Evolutionary conservation across 805 yeast species (phyloP).

Genomic region (Cyberlindnera americana): DNA sequence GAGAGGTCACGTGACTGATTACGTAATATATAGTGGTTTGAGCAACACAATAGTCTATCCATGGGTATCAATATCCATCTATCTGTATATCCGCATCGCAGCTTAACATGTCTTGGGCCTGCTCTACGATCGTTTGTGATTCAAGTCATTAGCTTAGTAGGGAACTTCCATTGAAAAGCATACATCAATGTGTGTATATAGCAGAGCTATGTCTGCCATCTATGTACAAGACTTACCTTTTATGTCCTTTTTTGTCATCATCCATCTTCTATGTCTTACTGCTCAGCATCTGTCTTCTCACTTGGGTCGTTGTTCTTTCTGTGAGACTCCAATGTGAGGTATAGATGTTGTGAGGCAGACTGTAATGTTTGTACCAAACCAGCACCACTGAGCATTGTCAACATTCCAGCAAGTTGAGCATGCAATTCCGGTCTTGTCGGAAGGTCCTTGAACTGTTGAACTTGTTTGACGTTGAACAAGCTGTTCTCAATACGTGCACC

Average conservation of each 20-base stretch:
- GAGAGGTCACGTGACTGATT: too few species aligned
- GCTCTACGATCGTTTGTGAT: too few species aligned
- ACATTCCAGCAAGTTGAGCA: slow-evolving; percentile 76
- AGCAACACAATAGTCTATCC: too few species aligned
- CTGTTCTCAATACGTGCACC: slow-evolving; percentile 80
- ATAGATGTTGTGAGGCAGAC: slow-evolving; percentile 61
- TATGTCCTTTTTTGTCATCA: not conserved
- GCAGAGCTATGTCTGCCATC: too few species aligned
- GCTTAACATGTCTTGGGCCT: too few species aligned
- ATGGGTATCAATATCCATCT: too few species aligned
- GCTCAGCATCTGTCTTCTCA: slow-evolving; percentile 10
- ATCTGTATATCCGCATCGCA: too few species aligned
- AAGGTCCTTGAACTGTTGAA: slow-evolving; percentile 65
- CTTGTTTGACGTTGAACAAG: slow-evolving; percentile 46
- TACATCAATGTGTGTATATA: too few species aligned
- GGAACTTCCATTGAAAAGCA: too few species aligned
- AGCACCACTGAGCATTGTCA: slow-evolving; percentile 84
- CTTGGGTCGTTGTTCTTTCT: slow-evolving; percentile 37
- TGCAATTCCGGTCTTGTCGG: slow-evolving; percentile 71
- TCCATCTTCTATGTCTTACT: not conserved
- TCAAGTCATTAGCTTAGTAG: too few species aligned
- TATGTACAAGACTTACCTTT: slow-evolving; percentile 1
- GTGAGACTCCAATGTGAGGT: slow-evolving; percentile 70
- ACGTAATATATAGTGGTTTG: too few species aligned
- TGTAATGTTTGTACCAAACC: slow-evolving; percentile 82